Percentiles rank a stretch among this genome's conserved stretches.
Conservation (phyloP, 1,284 basidiomycete genomes). For the Porodaedalea pini region DNA sequence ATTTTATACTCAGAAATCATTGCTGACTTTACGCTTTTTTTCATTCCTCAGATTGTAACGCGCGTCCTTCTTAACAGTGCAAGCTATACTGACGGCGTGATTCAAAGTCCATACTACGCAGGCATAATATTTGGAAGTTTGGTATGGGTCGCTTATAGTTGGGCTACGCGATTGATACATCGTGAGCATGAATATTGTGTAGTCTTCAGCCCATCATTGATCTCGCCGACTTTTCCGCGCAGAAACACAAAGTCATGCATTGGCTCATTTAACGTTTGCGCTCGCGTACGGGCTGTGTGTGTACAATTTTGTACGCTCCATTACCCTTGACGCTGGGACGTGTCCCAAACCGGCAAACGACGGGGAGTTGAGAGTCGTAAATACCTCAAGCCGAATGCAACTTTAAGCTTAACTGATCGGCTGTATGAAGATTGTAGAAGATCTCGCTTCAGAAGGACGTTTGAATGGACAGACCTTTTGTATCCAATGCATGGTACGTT, state of each 20-base stretch:
- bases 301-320: conserved; percentile 88
- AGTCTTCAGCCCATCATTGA: not conserved
- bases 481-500: conserved; percentile 81
- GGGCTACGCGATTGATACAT: conserved; percentile 71
- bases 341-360: conserved; percentile 79
- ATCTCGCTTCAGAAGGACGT: conserved; percentile 80
- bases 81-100: conserved; percentile 74
- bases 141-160: conserved; percentile 83
- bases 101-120: conserved; percentile 84
- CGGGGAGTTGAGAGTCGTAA: conserved; percentile 76
- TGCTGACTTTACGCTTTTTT: conserved; percentile 14
- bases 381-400: conserved; percentile 24
- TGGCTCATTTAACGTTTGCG: conserved; percentile 75
- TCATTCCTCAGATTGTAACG: conserved; percentile 60
- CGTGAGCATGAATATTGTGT: conserved; percentile 41
- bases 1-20: conserved; percentile 11
- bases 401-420: conserved; percentile 16
- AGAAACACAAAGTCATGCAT: conserved; percentile 75
- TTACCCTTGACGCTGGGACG: conserved; percentile 88
- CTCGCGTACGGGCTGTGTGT: conserved; percentile 68
- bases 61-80: conserved; percentile 77
- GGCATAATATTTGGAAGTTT: conserved; percentile 86
- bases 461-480: conserved; percentile 97
- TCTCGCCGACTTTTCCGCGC: conserved; percentile 7
- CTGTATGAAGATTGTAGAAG: conserved; percentile 71